phyloP scores from a whole-genome alignment of 331 rosid species.

The Phaseolus coccineus region DNA sequence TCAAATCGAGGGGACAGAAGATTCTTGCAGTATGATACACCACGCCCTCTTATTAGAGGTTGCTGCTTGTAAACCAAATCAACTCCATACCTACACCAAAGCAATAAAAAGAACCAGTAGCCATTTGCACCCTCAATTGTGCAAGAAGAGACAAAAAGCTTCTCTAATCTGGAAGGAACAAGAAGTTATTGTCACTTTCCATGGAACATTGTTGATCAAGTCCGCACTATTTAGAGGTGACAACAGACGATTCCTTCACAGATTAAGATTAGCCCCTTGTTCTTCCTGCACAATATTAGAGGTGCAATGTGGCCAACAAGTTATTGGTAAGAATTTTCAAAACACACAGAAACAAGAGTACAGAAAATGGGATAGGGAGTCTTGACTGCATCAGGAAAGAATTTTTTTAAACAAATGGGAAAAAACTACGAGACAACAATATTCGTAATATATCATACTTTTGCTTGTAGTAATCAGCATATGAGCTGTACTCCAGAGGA shows the following conservation, averaged over 20 bases:
- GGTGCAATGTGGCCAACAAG: slow-evolving; percentile 61
- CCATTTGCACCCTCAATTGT: slow-evolving; percentile 72
- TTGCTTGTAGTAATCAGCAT: slow-evolving; percentile 98
- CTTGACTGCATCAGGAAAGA: slow-evolving; percentile 17
- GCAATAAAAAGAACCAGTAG: slow-evolving; percentile 55
- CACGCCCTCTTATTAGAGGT: slow-evolving; percentile 95
- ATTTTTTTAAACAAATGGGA: slow-evolving; percentile 19
- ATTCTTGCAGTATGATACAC: slow-evolving; percentile 99
- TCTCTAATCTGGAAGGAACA: slow-evolving; percentile 62
- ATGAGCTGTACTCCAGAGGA: slow-evolving; percentile 97
- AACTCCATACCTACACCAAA: slow-evolving; percentile 83
- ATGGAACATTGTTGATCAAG: slow-evolving; percentile 45
- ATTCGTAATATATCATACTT: slow-evolving; percentile 65
- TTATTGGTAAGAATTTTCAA: slow-evolving; percentile 43
- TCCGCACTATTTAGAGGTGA: slow-evolving; percentile 47
- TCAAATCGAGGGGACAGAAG: slow-evolving; percentile 96
- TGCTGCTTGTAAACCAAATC: slow-evolving; percentile 87
- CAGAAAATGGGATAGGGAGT: slow-evolving; percentile 38
- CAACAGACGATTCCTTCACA: slow-evolving; percentile 66
- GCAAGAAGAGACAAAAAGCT: slow-evolving; percentile 80
- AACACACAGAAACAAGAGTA: neutral
- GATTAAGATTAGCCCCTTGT: slow-evolving; percentile 63
- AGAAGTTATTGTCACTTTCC: slow-evolving; percentile 51
- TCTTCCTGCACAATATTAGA: slow-evolving; percentile 69
- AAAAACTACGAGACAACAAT: slow-evolving; percentile 29